phyloP scores from a whole-genome alignment of 2,329 filamentous ascomycete species.

The Herpotrichia juniperi region DNA sequence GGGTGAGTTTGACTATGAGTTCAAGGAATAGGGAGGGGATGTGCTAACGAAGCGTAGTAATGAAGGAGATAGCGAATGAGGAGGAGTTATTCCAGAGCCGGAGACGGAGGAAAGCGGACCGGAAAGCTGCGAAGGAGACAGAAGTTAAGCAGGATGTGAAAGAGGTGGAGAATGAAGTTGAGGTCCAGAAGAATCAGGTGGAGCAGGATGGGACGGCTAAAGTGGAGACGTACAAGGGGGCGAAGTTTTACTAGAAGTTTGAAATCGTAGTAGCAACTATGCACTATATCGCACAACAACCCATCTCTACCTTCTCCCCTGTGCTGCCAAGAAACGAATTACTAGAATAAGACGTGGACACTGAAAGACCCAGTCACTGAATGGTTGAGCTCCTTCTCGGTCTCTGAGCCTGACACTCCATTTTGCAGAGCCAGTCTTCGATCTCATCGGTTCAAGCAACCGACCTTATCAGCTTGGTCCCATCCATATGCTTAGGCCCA shows the following conservation, averaged over 20 bases:
- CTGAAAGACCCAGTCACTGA: too few species aligned
- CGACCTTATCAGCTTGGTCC: too few species aligned
- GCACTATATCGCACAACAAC: too few species aligned
- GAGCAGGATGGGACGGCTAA: slow-evolving; percentile 31
- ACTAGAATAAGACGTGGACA: too few species aligned
- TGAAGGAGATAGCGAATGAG: slow-evolving; percentile 71
- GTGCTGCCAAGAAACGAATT: too few species aligned
- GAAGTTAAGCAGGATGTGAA: slow-evolving; percentile 3
- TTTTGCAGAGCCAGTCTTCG: too few species aligned
- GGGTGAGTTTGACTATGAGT: slow-evolving; percentile 9
- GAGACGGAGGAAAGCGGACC: slow-evolving; percentile 35
- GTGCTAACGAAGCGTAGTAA: slow-evolving; percentile 45
- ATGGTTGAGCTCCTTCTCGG: too few species aligned
- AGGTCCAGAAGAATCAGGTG: slow-evolving; percentile 15
- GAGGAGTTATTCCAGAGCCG: slow-evolving; percentile 59
- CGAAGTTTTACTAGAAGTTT: slow-evolving; percentile 42
- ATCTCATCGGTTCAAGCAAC: too few species aligned
- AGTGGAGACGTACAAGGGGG: slow-evolving; percentile 37
- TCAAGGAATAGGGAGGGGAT: background rate
- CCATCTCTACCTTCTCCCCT: too few species aligned
- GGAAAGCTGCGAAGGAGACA: slow-evolving; percentile 17
- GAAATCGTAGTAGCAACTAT: background rate
- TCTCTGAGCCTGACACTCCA: too few species aligned
- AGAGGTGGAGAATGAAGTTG: slow-evolving; percentile 35
- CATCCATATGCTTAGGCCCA: too few species aligned